Conservation (phyloP, 768 basidiomycete species). For the Thelephora aurantiotincta region DNA sequence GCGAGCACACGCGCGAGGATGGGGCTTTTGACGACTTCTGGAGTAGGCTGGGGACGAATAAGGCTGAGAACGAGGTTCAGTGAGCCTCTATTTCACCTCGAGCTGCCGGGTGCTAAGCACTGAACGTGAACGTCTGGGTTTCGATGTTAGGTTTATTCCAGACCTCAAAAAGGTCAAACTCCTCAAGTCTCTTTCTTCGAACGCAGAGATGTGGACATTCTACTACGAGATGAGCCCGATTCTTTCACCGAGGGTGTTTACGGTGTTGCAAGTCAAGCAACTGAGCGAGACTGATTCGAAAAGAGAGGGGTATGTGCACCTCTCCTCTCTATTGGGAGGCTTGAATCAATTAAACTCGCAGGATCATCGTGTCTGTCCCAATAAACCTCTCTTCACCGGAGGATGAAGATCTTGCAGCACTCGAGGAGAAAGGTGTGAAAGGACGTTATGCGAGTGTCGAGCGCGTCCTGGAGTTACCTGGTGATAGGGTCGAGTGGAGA, state of each 20-base stretch:
- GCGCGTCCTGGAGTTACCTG: conserved; percentile 42
- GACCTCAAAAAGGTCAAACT: conserved; percentile 48
- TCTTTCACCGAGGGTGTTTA: conserved; percentile 62
- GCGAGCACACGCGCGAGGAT: conserved; percentile 50
- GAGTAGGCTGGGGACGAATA: conserved; percentile 50
- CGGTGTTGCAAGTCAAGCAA: conserved; percentile 52
- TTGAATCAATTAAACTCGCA: conserved; percentile 3
- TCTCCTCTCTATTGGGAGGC: neutral
- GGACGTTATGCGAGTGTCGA: conserved; percentile 65
- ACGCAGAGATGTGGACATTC: conserved; percentile 53
- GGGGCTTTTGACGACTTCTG: conserved; percentile 64
- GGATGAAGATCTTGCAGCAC: conserved; percentile 40
- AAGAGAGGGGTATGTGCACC: conserved; percentile 36
- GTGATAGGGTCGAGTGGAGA: conserved; percentile 59
- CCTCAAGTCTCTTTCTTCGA: conserved; percentile 49
- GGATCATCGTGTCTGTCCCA: conserved; percentile 43
- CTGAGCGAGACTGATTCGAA: conserved; percentile 34
- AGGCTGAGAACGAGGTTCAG: conserved; percentile 58
- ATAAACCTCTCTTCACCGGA: conserved; percentile 37
- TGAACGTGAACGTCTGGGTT: neutral
- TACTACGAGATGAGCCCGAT: conserved; percentile 63
- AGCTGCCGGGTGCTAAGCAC: neutral
- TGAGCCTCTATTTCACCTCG: conserved; percentile 17
- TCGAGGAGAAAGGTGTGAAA: conserved; percentile 50
- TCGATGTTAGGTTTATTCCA: conserved; percentile 41